Percentiles rank a stretch among this genome's conserved stretches.
Evolutionary conservation across 2,329 filamentous ascomycete genomes (phyloP).

Genomic region (Pseudopithomyces chartarum): DNA sequence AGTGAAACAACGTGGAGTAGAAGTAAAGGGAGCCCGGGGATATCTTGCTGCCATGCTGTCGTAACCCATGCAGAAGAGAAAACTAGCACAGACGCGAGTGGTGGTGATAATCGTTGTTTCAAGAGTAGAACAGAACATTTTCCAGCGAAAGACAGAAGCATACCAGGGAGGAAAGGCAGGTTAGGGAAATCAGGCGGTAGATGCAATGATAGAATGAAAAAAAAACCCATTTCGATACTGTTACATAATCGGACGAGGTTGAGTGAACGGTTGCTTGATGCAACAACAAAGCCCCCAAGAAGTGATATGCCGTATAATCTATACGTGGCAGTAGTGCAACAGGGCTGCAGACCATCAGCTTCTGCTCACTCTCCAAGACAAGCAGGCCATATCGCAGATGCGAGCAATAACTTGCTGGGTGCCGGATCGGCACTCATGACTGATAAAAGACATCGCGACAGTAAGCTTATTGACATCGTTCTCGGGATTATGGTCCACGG

Average conservation of each 20-base stretch:
- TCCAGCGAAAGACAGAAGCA: slow-evolving; percentile 14
- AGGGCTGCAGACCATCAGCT: slow-evolving; percentile 11
- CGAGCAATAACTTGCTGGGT: slow-evolving; percentile 55
- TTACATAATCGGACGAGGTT: slow-evolving; percentile 11
- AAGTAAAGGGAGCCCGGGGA: slow-evolving; percentile 7
- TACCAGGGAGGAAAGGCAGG: slow-evolving; percentile 7
- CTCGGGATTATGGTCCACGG: slow-evolving; percentile 35
- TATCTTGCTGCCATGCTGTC: slow-evolving; percentile 16
- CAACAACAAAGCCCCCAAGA: background rate
- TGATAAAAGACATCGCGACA: slow-evolving; percentile 56
- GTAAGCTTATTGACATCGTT: slow-evolving; percentile 50
- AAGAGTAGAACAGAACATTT: slow-evolving; percentile 1
- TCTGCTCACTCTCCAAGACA: slow-evolving; percentile 48
- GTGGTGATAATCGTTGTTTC: slow-evolving; percentile 4
- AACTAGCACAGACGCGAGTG: slow-evolving; percentile 5
- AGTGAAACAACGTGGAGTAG: slow-evolving; percentile 1
- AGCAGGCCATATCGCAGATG: slow-evolving; percentile 55
- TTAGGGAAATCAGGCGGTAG: slow-evolving; percentile 13
- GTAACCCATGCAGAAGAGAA: slow-evolving; percentile 20
- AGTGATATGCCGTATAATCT: background rate
- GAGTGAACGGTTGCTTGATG: background rate
- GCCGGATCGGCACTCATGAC: slow-evolving; percentile 51
- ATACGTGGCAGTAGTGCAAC: background rate
- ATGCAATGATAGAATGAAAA: slow-evolving; percentile 21
- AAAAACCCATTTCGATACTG: slow-evolving; percentile 11